phyloP scores from a whole-genome alignment of 2,329 filamentous ascomycete species.

The Cryphonectria nitschkei region DNA sequence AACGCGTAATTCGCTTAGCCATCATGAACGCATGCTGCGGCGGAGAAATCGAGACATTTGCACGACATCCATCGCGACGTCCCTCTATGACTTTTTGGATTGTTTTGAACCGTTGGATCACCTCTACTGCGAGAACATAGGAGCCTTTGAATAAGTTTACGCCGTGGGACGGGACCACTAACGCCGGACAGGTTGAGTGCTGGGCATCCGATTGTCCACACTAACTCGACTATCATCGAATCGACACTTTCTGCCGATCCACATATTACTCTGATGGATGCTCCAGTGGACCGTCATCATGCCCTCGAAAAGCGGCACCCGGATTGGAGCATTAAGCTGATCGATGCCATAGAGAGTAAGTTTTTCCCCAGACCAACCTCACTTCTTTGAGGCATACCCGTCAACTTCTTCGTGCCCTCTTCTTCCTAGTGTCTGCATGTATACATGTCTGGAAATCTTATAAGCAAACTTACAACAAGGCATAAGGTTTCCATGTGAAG shows the following conservation, averaged over 20 bases:
- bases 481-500: not conserved
- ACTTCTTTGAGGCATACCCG: no score
- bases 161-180: not conserved
- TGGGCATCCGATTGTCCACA: not conserved
- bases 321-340: not conserved
- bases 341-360: not conserved
- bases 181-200: not conserved
- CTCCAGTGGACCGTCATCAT: not conserved
- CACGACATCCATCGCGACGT: no score
- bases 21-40: no score
- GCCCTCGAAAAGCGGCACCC: not conserved
- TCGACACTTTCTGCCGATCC: not conserved
- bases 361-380: not conserved
- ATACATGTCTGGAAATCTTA: no score
- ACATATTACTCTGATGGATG: not conserved
- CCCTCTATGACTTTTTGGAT: no score
- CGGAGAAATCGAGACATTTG: no score
- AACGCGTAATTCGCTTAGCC: no score
- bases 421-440: no score
- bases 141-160: no score
- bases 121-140: not conserved
- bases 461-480: no score
- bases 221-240: not conserved
- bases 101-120: no score
- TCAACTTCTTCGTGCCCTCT: no score